Percentiles rank a stretch among this genome's conserved stretches.
These are phyloP conservation scores for Lachnellula suecica DNA, from an alignment of 2,329 filamentous ascomycete genomes.

Conservation along the genomic window DNA sequence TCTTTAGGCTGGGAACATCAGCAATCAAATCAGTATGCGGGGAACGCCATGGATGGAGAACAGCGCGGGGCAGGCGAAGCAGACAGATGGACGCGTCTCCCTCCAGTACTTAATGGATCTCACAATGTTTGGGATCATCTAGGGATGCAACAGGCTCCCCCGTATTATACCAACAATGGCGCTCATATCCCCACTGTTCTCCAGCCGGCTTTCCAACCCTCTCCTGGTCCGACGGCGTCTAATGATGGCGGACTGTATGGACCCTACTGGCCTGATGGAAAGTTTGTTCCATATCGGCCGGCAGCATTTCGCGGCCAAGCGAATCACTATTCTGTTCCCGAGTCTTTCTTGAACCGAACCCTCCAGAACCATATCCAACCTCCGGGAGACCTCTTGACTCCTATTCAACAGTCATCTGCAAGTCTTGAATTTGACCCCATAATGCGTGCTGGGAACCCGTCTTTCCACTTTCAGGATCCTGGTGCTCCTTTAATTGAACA, in stretches of 20 bases:
- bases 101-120: slow-evolving; percentile 19
- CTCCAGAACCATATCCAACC: slow-evolving; percentile 12
- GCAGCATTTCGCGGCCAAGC: slow-evolving; percentile 55
- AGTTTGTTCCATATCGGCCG: slow-evolving; percentile 51
- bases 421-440: slow-evolving; percentile 11
- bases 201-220: slow-evolving; percentile 57
- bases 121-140: slow-evolving; percentile 26
- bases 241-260: slow-evolving; percentile 57
- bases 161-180: slow-evolving; percentile 34
- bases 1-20: slow-evolving; percentile 28
- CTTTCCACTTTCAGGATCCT: slow-evolving; percentile 6
- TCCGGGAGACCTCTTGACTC: slow-evolving; percentile 11
- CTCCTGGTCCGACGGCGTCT: slow-evolving; percentile 56
- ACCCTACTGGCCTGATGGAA: slow-evolving; percentile 64
- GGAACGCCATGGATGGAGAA: slow-evolving; percentile 7
- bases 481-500: slow-evolving; percentile 2
- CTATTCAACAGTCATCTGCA: slow-evolving; percentile 11
- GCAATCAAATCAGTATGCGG: slow-evolving; percentile 15
- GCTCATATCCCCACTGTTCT: slow-evolving; percentile 57
- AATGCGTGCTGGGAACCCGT: neutral
- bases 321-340: slow-evolving; percentile 26
- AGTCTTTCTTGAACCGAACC: slow-evolving; percentile 7
- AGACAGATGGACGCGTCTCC: slow-evolving; percentile 24
- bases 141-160: slow-evolving; percentile 21
- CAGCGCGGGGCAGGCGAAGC: slow-evolving; percentile 12